Conservation (phyloP, 495 filamentous ascomycete genomes). For the Xylaria venustula region DNA sequence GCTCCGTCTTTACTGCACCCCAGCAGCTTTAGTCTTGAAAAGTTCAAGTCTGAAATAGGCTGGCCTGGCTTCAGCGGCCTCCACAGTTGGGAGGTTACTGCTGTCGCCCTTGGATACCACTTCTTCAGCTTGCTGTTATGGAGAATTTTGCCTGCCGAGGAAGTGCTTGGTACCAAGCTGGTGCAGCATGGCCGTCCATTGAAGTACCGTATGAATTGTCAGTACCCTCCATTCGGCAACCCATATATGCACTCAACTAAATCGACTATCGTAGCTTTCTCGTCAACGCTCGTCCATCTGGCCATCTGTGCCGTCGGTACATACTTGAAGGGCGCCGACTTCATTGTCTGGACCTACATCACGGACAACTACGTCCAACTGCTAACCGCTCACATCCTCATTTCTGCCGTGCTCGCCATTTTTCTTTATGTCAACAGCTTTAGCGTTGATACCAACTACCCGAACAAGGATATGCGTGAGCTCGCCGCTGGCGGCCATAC, state of each 20-base stretch:
- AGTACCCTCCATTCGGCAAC: slow-evolving; percentile 12
- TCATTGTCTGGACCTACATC: slow-evolving; percentile 88
- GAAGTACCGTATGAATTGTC: slow-evolving; percentile 90
- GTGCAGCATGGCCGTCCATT: slow-evolving; percentile 60
- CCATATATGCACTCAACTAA: slow-evolving; percentile 1
- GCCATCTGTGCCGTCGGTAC: slow-evolving; percentile 69
- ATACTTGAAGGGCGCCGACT: slow-evolving; percentile 71
- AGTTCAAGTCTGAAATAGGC: slow-evolving; percentile 72
- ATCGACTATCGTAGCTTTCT: slow-evolving; percentile 60
- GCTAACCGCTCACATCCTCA: slow-evolving; percentile 76
- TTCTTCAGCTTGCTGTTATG: slow-evolving; percentile 72
- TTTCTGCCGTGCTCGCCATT: slow-evolving; percentile 63
- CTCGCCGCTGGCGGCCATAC: slow-evolving; percentile 78
- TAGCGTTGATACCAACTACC: slow-evolving; percentile 62
- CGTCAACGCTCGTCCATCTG: slow-evolving; percentile 68
- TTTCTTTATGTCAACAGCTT: slow-evolving; percentile 83
- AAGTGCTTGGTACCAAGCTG: slow-evolving; percentile 67
- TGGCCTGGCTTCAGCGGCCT: slow-evolving; percentile 68
- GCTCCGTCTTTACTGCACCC: slow-evolving; percentile 80
- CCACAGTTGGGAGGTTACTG: slow-evolving; percentile 58
- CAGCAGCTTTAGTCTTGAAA: slow-evolving; percentile 64
- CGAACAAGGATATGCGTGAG: slow-evolving; percentile 64
- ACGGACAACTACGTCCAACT: slow-evolving; percentile 86
- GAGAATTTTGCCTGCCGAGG: slow-evolving; percentile 73
- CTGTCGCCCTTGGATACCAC: slow-evolving; percentile 76